Percentiles rank a stretch among this genome's conserved stretches.
phyloP scores from a whole-genome alignment of 257 asterid genomes.

The Vinca minor region DNA sequence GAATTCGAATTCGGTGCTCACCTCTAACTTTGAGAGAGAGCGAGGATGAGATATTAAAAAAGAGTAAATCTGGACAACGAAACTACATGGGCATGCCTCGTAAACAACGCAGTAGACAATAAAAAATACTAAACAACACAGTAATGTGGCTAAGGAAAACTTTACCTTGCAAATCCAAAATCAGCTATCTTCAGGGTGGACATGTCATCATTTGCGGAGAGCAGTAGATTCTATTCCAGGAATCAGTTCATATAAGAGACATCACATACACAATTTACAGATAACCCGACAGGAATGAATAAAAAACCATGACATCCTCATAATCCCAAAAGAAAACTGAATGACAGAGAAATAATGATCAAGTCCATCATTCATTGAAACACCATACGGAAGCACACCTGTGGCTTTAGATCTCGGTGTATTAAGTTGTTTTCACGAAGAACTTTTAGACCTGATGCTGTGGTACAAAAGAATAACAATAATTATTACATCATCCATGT shows the following conservation, averaged over 20 bases:
- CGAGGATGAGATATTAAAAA: constrained; percentile 2
- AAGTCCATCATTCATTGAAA: background rate
- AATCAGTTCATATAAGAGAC: background rate
- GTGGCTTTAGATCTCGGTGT: constrained; percentile 94
- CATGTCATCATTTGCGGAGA: constrained; percentile 34
- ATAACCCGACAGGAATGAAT: background rate
- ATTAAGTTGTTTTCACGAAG: constrained; percentile 77
- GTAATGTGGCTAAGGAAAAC: background rate
- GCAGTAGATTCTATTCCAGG: constrained; percentile 41
- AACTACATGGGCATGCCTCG: background rate
- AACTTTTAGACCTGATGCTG: constrained; percentile 87
- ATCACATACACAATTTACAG: background rate
- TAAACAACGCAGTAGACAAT: background rate
- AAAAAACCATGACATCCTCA: background rate
- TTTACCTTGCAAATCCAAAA: constrained; percentile 78
- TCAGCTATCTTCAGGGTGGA: constrained; percentile 44
- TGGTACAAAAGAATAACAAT: constrained; percentile 11
- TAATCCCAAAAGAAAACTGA: background rate
- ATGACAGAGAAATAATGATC: background rate
- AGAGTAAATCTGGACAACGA: background rate
- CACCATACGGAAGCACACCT: constrained; percentile 42
- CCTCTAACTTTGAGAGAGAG: no score
- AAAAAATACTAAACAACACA: background rate
- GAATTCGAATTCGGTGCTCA: no score
- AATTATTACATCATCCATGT: background rate